Percentiles rank a stretch among this genome's conserved stretches.
phyloP scores from a whole-genome alignment of 148 eudicot genomes.

The Camellia japonica region DNA sequence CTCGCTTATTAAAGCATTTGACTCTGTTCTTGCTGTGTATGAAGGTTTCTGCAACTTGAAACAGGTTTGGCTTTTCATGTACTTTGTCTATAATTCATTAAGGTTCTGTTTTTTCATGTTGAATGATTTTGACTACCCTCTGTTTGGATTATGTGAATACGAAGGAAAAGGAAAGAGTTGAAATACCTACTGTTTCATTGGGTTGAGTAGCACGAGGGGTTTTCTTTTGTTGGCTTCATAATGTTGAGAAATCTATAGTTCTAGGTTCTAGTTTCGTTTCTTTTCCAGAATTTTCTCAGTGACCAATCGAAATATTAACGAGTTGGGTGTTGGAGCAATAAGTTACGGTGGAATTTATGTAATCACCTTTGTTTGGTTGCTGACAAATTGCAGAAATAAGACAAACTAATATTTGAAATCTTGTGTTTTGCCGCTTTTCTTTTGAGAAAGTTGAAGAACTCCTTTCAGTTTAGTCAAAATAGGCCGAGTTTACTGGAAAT shows the following conservation, averaged over 20 bases:
- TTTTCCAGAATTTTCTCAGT: neutral
- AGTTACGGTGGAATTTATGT: neutral
- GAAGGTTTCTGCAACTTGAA: constrained; percentile 88
- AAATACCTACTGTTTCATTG: neutral
- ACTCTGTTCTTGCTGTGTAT: constrained; percentile 71
- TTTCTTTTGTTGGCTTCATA: neutral
- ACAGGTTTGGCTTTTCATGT: constrained; percentile 44
- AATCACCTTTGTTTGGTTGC: constrained; percentile 5
- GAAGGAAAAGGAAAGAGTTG: neutral
- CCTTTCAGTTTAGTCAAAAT: neutral
- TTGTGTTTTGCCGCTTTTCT: neutral
- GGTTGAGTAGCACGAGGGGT: neutral
- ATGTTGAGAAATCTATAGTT: neutral
- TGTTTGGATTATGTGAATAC: neutral
- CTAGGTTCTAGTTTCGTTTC: neutral
- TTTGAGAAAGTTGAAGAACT: neutral
- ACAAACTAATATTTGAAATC: neutral
- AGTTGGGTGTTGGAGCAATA: neutral
- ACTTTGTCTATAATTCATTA: neutral
- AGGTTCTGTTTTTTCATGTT: neutral
- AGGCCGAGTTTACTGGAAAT: neutral
- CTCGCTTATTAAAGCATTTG: constrained; percentile 75
- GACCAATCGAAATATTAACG: neutral
- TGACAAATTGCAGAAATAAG: neutral
- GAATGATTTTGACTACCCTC: neutral